A percentile compares a stretch with the other conserved stretches of the same genome.
These are phyloP conservation scores for Penstemon eatonii DNA, from an alignment of 257 asterid genomes.

Conservation along the genomic window DNA sequence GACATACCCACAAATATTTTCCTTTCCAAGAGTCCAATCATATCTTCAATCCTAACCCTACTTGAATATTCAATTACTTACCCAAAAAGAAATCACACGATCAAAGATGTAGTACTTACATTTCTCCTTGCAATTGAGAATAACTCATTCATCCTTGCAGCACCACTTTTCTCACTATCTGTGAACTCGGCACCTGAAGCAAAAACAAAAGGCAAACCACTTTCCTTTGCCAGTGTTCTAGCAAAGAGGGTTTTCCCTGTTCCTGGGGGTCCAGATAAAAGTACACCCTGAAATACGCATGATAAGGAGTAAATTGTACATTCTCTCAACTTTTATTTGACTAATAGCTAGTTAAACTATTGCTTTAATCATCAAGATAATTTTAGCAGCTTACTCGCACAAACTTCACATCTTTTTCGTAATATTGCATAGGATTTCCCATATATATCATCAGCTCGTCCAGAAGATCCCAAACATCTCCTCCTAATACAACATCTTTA, in stretches of 20 bases:
- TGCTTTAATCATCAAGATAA: constrained; percentile 26
- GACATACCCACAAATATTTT: constrained; percentile 18
- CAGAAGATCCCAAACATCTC: constrained; percentile 99
- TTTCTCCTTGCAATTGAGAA: constrained; percentile 91
- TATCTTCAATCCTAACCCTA: constrained; percentile 16
- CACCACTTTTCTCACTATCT: constrained; percentile 95
- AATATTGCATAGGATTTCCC: constrained; percentile 96
- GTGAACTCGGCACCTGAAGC: constrained; percentile 99
- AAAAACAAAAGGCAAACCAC: constrained; percentile 96
- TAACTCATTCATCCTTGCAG: constrained; percentile 81
- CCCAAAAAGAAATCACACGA: constrained; percentile 25
- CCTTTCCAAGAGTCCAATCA: not conserved
- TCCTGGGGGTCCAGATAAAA: constrained; percentile 98
- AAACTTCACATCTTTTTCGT: constrained; percentile 86
- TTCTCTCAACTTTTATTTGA: constrained; percentile 13
- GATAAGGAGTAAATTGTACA: constrained; percentile 16
- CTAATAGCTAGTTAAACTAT: constrained; percentile 17
- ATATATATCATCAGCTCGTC: constrained; percentile 95
- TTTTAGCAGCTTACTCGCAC: constrained; percentile 73
- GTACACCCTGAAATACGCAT: constrained; percentile 74
- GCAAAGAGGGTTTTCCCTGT: constrained; percentile 99
- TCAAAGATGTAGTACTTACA: constrained; percentile 50
- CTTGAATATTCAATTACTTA: constrained; percentile 21
- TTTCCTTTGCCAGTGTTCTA: constrained; percentile 86
- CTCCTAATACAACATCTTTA: constrained; percentile 94